A percentile compares a stretch with the other conserved stretches of the same genome.
Evolutionary conservation across 2,329 filamentous ascomycete genomes (phyloP).

Genomic region (Pseudogymnoascus sp.): DNA sequence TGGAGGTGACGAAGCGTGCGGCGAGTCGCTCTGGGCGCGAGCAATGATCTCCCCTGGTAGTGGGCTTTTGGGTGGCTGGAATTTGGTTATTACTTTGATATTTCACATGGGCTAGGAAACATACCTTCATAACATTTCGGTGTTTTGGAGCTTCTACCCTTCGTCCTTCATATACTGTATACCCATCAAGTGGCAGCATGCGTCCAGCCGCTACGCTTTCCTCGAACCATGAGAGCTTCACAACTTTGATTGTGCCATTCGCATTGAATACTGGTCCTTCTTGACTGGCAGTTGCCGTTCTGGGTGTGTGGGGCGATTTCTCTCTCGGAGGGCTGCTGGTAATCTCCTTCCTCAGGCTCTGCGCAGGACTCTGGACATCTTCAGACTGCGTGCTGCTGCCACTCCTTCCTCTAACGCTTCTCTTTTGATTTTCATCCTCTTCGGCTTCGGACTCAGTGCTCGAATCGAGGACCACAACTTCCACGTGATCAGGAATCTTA

Average conservation of each 20-base stretch:
- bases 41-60: not conserved
- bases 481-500: constrained; percentile 23
- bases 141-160: constrained; percentile 13
- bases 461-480: constrained; percentile 22
- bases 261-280: constrained; percentile 2
- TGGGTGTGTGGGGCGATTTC: not conserved
- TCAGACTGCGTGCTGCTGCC: constrained; percentile 11
- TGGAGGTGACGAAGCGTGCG: not conserved
- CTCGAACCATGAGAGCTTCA: constrained; percentile 52
- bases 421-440: constrained; percentile 12
- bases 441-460: constrained; percentile 31
- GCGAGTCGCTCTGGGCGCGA: constrained; percentile 6
- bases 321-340: not conserved
- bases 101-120: not conserved
- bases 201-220: constrained; percentile 40
- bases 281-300: not conserved
- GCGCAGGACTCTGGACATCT: constrained; percentile 14
- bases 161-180: constrained; percentile 46
- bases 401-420: not conserved
- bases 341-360: not conserved
- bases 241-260: constrained; percentile 38
- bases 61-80: not conserved
- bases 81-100: not conserved
- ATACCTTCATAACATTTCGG: not conserved
- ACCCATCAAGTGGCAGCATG: constrained; percentile 42